phyloP scores from a whole-genome alignment of 257 asterid genomes.

The Euphrasia confusa region DNA sequence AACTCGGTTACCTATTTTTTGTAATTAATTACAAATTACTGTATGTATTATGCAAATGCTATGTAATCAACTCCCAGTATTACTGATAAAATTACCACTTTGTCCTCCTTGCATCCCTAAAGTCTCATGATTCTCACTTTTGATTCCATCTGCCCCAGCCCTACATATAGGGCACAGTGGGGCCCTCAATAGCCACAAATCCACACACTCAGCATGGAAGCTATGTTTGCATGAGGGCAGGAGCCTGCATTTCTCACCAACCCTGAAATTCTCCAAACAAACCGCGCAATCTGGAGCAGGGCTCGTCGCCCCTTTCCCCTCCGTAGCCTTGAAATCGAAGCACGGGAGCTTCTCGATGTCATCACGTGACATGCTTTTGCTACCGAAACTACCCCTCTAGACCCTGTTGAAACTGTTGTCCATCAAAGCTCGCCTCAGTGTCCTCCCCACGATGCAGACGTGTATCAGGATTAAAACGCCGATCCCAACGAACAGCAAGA shows the following conservation, averaged over 20 bases:
- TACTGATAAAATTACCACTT: neutral
- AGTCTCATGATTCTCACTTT: conserved; percentile 14
- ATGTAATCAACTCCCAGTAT: neutral
- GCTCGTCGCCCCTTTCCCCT: conserved; percentile 39
- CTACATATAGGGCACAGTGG: conserved; percentile 68
- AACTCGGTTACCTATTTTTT: too few relatives aligned
- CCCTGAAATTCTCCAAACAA: conserved; percentile 51
- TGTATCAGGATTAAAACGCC: conserved; percentile 43
- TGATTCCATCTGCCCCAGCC: conserved; percentile 37
- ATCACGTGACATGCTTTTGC: conserved; percentile 45
- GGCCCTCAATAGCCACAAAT: conserved; percentile 57
- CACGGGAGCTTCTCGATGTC: conserved; percentile 77
- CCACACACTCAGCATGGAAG: conserved; percentile 69
- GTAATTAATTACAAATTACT: too few relatives aligned
- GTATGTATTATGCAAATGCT: too few relatives aligned
- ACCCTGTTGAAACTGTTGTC: conserved; percentile 3
- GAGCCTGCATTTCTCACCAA: conserved; percentile 63
- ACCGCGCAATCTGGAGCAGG: conserved; percentile 53
- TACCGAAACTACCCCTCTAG: conserved; percentile 40
- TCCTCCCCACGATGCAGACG: conserved; percentile 45
- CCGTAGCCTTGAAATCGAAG: conserved; percentile 42
- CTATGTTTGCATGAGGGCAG: conserved; percentile 64
- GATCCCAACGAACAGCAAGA: conserved; percentile 35
- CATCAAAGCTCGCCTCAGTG: conserved; percentile 30
- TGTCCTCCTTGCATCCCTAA: conserved; percentile 7